Conservation (phyloP, 2,329 filamentous ascomycete species). For the Epicoccum nigrum region DNA sequence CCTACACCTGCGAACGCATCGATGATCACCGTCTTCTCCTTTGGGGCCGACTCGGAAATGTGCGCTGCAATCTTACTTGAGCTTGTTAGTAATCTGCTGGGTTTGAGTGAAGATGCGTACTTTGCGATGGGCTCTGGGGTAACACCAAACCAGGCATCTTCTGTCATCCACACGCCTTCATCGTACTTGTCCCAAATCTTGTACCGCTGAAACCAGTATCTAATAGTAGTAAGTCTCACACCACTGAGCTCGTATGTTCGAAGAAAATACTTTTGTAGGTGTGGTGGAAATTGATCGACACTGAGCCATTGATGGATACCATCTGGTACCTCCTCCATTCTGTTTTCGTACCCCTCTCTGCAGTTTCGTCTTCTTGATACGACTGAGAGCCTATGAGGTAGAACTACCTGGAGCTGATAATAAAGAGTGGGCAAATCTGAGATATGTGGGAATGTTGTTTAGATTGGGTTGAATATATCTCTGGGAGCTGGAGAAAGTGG, state of each 20-base stretch:
- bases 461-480: too few species aligned
- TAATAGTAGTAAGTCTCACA: conserved; percentile 44
- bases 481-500: neutral
- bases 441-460: too few species aligned
- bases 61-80: conserved; percentile 75
- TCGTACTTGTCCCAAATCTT: conserved; percentile 88
- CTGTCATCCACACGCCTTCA: conserved; percentile 85
- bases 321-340: conserved; percentile 31
- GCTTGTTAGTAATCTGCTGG: conserved; percentile 13
- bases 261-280: conserved; percentile 76
- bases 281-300: conserved; percentile 74
- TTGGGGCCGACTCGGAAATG: conserved; percentile 62
- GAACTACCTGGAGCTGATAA: too few species aligned
- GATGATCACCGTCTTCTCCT: conserved; percentile 70
- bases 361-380: neutral
- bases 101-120: conserved; percentile 52
- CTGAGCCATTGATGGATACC: conserved; percentile 72
- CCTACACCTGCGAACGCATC: conserved; percentile 92
- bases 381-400: too few species aligned
- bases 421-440: too few species aligned
- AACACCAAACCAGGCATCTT: conserved; percentile 95
- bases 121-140: conserved; percentile 90
- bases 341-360: neutral
- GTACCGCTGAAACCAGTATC: conserved; percentile 90
- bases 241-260: neutral